Percentiles rank a stretch among this genome's conserved stretches.
phyloP scores from a whole-genome alignment of 2,329 filamentous ascomycete species.

The Diaporthe sp. region DNA sequence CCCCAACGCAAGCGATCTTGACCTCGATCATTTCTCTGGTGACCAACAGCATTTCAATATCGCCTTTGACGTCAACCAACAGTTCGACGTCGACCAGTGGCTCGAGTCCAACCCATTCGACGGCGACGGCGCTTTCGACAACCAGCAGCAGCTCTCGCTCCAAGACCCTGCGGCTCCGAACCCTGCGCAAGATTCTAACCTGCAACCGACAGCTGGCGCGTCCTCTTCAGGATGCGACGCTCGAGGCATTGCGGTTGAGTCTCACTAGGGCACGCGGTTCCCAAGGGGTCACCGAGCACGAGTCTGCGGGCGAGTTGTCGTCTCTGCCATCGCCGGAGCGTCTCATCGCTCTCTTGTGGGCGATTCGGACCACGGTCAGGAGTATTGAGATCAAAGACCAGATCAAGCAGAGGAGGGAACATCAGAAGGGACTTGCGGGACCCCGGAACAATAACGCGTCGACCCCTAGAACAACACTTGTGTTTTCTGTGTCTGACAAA shows the following conservation, averaged over 20 bases:
- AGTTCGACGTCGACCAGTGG: conserved; percentile 69
- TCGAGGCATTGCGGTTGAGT: conserved; percentile 77
- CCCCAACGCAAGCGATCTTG: conserved; percentile 75
- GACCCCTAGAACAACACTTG: conserved; percentile 21
- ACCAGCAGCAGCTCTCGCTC: conserved; percentile 59
- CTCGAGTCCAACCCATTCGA: conserved; percentile 58
- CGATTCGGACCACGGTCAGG: conserved; percentile 58
- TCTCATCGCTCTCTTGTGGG: conserved; percentile 63
- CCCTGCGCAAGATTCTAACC: conserved; percentile 76
- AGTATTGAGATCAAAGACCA: conserved; percentile 48
- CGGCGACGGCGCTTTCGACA: conserved; percentile 65
- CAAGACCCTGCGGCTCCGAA: conserved; percentile 71
- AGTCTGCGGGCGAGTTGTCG: conserved; percentile 34
- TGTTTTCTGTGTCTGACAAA: conserved; percentile 33
- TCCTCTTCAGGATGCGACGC: conserved; percentile 81
- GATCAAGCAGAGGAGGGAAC: conserved; percentile 18
- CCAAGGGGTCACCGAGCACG: conserved; percentile 22
- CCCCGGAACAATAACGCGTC: conserved; percentile 31
- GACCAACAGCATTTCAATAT: conserved; percentile 56
- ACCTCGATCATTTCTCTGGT: conserved; percentile 77
- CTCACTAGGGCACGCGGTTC: conserved; percentile 38
- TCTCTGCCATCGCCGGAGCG: conserved; percentile 52
- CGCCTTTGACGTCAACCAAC: conserved; percentile 58
- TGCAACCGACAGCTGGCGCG: conserved; percentile 81
- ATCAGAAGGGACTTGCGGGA: conserved; percentile 20